Percentiles rank a stretch among this genome's conserved stretches.
phyloP scores from a whole-genome alignment of 176 grass and related monocot genomes.

The Rhynchospora pubera region DNA sequence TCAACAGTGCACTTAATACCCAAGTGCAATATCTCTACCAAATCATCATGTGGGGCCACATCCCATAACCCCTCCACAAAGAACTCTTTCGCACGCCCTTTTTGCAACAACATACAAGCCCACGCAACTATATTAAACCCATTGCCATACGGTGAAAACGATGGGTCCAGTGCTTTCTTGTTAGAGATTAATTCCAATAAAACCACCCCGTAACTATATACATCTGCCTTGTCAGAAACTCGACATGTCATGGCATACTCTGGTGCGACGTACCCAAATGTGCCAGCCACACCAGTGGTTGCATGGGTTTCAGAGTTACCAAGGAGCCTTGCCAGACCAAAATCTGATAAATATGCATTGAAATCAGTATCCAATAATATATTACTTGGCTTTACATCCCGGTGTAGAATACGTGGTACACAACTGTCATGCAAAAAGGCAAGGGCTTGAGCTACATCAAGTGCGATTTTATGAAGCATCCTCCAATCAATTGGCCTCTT shows the following conservation, averaged over 20 bases:
- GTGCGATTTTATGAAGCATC: slow-evolving; percentile 97
- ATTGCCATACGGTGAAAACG: slow-evolving; percentile 96
- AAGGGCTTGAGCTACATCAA: slow-evolving; percentile 82
- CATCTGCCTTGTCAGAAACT: slow-evolving; percentile 97
- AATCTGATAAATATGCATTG: slow-evolving; percentile 87
- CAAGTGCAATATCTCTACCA: slow-evolving; percentile 82
- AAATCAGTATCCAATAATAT: slow-evolving; percentile 78
- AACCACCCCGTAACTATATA: slow-evolving; percentile 94
- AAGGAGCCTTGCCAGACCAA: slow-evolving; percentile 85
- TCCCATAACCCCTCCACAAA: slow-evolving; percentile 91
- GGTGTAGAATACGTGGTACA: slow-evolving; percentile 75
- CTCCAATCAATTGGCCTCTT: slow-evolving; percentile 79
- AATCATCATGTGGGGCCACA: slow-evolving; percentile 80
- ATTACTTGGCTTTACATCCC: slow-evolving; percentile 93
- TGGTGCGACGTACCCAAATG: slow-evolving; percentile 94
- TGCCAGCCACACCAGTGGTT: slow-evolving; percentile 91
- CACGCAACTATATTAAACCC: slow-evolving; percentile 96
- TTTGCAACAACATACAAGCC: slow-evolving; percentile 88
- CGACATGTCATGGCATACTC: slow-evolving; percentile 97
- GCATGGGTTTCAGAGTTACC: slow-evolving; percentile 97
- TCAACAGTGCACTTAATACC: slow-evolving; percentile 89
- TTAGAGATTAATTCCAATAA: slow-evolving; percentile 86
- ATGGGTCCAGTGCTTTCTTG: slow-evolving; percentile 87
- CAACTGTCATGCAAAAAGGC: slow-evolving; percentile 75
- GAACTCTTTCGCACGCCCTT: slow-evolving; percentile 80